A percentile compares a stretch with the other conserved stretches of the same genome.
These are phyloP conservation scores for Aegilops sharonensis DNA, from an alignment of 176 grass and related monocot species.

Conservation along the genomic window DNA sequence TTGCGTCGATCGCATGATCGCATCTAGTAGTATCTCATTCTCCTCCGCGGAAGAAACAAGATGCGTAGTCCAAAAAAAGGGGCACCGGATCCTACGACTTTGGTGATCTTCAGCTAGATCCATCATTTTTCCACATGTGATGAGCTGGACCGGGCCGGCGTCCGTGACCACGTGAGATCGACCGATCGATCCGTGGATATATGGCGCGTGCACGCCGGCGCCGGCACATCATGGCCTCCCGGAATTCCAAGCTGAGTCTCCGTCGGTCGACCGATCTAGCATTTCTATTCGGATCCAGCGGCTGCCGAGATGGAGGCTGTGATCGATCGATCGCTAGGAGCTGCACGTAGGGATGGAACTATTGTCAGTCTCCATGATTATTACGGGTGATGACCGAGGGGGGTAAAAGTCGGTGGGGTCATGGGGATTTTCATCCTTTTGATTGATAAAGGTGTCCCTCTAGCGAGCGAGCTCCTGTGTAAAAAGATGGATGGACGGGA, in stretches of 20 bases:
- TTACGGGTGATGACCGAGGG: no score
- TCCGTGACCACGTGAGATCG: background rate
- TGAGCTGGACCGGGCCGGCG: background rate
- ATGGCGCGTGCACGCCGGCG: background rate
- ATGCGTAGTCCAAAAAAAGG: background rate
- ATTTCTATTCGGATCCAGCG: background rate
- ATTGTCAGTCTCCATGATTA: no score
- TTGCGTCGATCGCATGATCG: background rate
- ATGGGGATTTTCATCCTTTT: background rate
- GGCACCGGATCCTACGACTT: background rate
- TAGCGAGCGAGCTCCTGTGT: background rate
- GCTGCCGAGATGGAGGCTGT: background rate
- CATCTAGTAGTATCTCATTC: background rate
- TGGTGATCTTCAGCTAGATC: background rate
- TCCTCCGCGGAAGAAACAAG: conserved; percentile 7
- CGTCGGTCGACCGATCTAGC: background rate
- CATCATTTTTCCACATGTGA: conserved; percentile 13
- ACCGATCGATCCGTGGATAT: background rate
- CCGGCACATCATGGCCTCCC: background rate
- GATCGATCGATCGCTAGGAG: background rate
- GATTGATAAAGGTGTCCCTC: background rate
- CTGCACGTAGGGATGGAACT: background rate
- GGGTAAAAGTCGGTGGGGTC: no score
- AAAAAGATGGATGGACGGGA: background rate
- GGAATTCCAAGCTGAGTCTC: background rate